Base-by-base conservation (phyloP, 2,329 filamentous ascomycete genomes). In the Hypoxylon sp. region DNA sequence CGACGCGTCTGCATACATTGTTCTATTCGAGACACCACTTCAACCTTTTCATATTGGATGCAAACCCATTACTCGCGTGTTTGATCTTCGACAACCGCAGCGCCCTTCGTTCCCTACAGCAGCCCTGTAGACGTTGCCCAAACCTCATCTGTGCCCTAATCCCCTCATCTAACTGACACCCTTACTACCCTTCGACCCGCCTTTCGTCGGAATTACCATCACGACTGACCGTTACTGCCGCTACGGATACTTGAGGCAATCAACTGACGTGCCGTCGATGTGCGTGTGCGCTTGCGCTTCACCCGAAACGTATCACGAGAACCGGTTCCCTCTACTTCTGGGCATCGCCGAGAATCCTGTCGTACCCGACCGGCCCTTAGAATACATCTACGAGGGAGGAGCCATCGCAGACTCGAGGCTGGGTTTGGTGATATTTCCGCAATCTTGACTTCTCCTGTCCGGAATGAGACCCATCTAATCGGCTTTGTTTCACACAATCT, bases 401-500 rank as follows among this genome's bases (percentile, higher is more conserved):
- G 18, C 28, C 28, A 38, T 58, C 16, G 28, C 40, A 32, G 20
- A n/a, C 16, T 40, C 22, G 9, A 51, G 24, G 30, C 16, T 7
- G 22, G 30, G 14, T 8, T 46, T 55, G 20, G 32, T 42, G 5
- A 48, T 44, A 32, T 42, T 24, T 50, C 16, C 30, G 26, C 48
- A 33, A 58, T 42, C 11, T 14, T 11, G 16, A 33, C 40, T 48
- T 30, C 26, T 57, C 46, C 40, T 51, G 42, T 50, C 56, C 64
- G 61, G 56, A 67, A 61, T 14, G 54, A 61, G 60, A 61, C 18
- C 28, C 22, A 33, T 40, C 28, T 14, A 14, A n/a, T 16, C 49
- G 1, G 22, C 66, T 68, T 68, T 68, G 63, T 68, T 61, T 30
- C 7, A 54, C 36, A 22, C 38, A 45, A 28, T 49, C 24, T 56